A percentile compares a stretch with the other conserved stretches of the same genome.
phyloP scores from a whole-genome alignment of 2,329 filamentous ascomycete species.

The Colletotrichum tabaci region DNA sequence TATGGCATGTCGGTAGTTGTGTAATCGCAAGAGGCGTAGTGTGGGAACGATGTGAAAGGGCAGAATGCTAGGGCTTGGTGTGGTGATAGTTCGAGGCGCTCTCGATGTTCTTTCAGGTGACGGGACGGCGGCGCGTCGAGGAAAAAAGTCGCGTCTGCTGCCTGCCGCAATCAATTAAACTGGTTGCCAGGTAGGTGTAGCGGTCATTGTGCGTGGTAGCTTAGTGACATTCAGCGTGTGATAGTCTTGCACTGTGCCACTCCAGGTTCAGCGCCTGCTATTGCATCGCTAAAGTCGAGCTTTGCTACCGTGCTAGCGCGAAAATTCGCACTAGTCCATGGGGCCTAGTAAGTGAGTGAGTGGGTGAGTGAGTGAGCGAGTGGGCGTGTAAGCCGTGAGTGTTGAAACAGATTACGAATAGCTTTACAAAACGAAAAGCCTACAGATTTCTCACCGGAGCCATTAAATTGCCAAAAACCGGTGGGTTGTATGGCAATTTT shows the following conservation, averaged over 20 bases:
- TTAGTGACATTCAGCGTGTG: not conserved
- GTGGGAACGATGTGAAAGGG: not conserved
- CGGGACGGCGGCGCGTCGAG: conserved; percentile 36
- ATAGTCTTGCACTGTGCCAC: not conserved
- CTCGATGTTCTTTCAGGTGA: not conserved
- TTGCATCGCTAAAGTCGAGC: not conserved
- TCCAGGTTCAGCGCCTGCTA: not conserved
- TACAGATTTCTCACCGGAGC: too few relatives aligned
- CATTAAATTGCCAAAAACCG: not conserved
- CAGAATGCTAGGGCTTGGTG: not conserved
- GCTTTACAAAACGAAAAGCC: too few relatives aligned
- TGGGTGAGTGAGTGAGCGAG: not conserved
- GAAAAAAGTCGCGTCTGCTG: conserved; percentile 41
- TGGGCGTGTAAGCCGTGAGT: not conserved
- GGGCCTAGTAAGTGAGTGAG: not conserved
- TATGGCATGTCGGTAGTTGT: conserved; percentile 32
- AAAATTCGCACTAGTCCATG: not conserved
- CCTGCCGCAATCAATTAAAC: conserved; percentile 37
- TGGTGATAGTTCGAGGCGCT: not conserved
- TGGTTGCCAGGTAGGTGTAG: conserved; percentile 21
- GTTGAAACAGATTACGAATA: not conserved
- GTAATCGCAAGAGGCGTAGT: not conserved
- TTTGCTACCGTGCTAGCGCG: not conserved
- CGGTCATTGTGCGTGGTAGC: conserved; percentile 13
- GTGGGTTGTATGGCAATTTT: too few relatives aligned